Percentiles rank a stretch among this genome's conserved stretches.
These are phyloP conservation scores for Linnemannia hyalina DNA, from an alignment of 192 early-diverging fungal genomes.

Conservation along the genomic window DNA sequence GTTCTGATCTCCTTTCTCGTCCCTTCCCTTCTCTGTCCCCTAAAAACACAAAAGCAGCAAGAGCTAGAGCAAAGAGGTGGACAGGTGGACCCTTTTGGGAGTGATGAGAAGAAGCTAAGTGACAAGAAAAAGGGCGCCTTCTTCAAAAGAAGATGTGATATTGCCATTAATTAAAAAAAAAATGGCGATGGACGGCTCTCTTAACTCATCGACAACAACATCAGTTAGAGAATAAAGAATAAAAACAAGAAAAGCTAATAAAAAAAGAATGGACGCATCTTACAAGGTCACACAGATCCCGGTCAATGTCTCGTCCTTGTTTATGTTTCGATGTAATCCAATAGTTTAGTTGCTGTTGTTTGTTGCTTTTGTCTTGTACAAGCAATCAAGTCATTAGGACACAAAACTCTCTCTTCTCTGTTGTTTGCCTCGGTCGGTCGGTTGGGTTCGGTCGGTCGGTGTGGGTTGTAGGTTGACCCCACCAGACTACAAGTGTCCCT, in stretches of 20 bases:
- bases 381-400: too few species aligned
- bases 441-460: too few species aligned
- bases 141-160: neutral
- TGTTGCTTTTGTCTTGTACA: too few species aligned
- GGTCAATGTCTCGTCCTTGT: neutral
- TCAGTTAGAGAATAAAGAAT: neutral
- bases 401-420: too few species aligned
- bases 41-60: neutral
- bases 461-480: too few species aligned
- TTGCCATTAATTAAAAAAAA: neutral
- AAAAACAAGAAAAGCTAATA: neutral
- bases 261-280: neutral
- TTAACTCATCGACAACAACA: neutral
- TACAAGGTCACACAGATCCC: neutral
- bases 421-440: too few species aligned
- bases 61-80: neutral
- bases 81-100: neutral
- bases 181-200: neutral
- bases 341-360: too few species aligned
- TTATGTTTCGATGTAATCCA: too few species aligned
- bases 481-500: too few species aligned
- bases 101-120: neutral
- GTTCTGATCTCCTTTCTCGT: neutral
- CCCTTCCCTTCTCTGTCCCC: neutral
- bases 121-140: neutral